These are phyloP conservation scores for Lactarius tabidus DNA, from an alignment of 768 basidiomycete genomes.

Conservation along the genomic window DNA sequence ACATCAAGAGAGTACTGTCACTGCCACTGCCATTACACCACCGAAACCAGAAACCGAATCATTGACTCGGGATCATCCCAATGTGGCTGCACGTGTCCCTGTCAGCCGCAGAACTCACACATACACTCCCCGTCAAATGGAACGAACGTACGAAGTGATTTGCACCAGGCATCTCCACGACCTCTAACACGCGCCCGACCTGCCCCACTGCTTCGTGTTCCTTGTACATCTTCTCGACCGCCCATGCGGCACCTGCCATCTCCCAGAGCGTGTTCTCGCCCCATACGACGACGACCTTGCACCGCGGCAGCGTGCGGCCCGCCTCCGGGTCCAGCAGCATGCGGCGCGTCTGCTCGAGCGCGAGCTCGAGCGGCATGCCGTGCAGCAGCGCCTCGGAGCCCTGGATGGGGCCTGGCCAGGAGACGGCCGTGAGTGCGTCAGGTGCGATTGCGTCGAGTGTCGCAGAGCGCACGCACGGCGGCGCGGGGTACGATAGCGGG, in stretches of 20 bases:
- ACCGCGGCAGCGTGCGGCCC: conserved; percentile 19
- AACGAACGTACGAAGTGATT: conserved; percentile 25
- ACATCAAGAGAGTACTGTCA: not conserved
- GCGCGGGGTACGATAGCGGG: conserved; percentile 14
- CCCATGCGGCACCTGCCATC: conserved; percentile 21
- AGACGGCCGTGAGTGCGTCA: conserved; percentile 14
- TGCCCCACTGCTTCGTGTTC: conserved; percentile 11
- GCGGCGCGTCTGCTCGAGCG: conserved; percentile 14
- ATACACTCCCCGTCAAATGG: not conserved
- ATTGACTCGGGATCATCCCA: conserved; percentile 23
- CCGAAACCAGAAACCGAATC: conserved; percentile 17
- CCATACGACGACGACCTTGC: conserved; percentile 22
- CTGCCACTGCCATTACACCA: conserved; percentile 1
- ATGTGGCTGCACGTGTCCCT: conserved; percentile 11
- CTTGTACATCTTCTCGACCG: conserved; percentile 18
- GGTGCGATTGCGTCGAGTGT: conserved; percentile 22
- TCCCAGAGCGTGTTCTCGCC: conserved; percentile 25
- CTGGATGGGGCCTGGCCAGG: conserved; percentile 22
- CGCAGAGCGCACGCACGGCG: conserved; percentile 4
- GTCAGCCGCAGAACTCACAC: conserved; percentile 2
- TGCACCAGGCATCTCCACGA: conserved; percentile 22
- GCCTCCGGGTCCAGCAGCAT: conserved; percentile 13
- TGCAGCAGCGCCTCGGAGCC: conserved; percentile 21
- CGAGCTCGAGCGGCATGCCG: conserved; percentile 17
- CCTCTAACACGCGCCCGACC: conserved; percentile 15